Conservation (phyloP, 73 alveolate genomes). For the Stentor roeselii region DNA sequence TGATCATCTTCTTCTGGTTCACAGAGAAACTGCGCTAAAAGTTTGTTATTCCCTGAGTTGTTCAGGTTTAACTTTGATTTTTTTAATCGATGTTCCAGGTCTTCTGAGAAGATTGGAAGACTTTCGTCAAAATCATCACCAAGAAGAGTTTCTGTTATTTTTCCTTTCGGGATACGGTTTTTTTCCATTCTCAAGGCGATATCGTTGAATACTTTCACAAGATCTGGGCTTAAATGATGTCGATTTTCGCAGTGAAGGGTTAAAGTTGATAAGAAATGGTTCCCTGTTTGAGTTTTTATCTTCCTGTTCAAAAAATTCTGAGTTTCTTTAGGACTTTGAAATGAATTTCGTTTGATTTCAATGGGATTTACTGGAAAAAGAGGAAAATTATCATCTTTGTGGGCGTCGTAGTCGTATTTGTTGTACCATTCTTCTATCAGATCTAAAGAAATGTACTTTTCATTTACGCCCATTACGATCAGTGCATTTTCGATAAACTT, state of each 20-base stretch:
- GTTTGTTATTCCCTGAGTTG: background rate
- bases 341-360: background rate
- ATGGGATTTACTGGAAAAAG: background rate
- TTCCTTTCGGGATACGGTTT: conserved; percentile 17
- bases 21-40: background rate
- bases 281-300: background rate
- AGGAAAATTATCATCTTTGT: background rate
- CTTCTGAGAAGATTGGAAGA: background rate
- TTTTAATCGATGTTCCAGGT: background rate
- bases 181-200: background rate
- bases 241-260: background rate
- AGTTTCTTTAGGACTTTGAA: background rate
- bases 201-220: background rate
- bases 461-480: background rate
- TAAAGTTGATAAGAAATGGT: background rate
- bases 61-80: background rate
- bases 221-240: background rate
- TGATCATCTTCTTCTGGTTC: background rate
- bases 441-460: background rate
- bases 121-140: background rate
- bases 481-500: conserved; percentile 13
- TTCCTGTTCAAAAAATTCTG: too few relatives aligned
- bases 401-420: background rate
- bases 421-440: background rate
- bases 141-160: background rate